These are phyloP conservation scores for Euphorbia peplus DNA, from an alignment of 345 rosid genomes.

Conservation along the genomic window DNA sequence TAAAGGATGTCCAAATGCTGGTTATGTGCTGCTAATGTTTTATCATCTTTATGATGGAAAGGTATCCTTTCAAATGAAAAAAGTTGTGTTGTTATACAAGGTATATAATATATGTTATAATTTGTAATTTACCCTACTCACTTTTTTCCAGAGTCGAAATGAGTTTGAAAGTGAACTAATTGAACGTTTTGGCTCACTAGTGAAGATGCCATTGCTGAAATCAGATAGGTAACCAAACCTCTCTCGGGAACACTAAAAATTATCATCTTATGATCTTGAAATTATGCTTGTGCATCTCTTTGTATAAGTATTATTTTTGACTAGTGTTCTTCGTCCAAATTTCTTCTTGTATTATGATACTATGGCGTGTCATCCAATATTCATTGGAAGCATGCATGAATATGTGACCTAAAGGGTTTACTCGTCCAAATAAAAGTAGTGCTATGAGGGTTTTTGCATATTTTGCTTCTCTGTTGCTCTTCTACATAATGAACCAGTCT, in stretches of 20 bases:
- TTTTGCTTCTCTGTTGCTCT: background rate
- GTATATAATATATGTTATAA: too few species aligned
- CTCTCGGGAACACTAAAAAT: too few species aligned
- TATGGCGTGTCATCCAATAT: too few species aligned
- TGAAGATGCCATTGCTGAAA: constrained; percentile 87
- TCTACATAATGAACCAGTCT: background rate
- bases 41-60: constrained; percentile 95
- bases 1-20: constrained; percentile 76
- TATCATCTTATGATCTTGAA: too few species aligned
- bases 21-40: constrained; percentile 92
- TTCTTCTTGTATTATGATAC: background rate
- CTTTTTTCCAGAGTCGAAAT: constrained; percentile 54
- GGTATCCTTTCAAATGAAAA: constrained; percentile 41
- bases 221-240: constrained; percentile 79
- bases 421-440: background rate
- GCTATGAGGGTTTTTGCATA: background rate
- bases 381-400: background rate
- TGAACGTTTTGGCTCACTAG: constrained; percentile 84
- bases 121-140: background rate
- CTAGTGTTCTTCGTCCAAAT: background rate
- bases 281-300: too few species aligned
- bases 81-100: background rate
- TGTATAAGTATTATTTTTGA: too few species aligned
- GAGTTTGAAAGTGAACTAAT: constrained; percentile 83
- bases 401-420: background rate